Base-by-base conservation (phyloP, 225 moss, liverwort and hornwort species). In the Ulota crispa region DNA sequence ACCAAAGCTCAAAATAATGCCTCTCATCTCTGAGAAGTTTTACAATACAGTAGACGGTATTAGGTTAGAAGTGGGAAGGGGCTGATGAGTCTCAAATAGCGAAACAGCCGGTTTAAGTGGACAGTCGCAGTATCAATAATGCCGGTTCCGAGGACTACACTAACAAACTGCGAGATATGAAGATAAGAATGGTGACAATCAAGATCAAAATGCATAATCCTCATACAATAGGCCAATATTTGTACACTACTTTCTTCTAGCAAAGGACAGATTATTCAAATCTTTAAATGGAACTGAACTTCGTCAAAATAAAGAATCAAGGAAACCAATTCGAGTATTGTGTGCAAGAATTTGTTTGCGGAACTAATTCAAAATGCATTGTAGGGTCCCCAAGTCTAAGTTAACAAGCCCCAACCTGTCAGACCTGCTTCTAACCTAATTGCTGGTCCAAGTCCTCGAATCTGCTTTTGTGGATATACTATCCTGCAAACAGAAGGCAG, bases 281-380 rank as follows among this genome's bases (percentile, higher is more conserved):
- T 37, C 37, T 56, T 54, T 0, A 8, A 83, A 71, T 41, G 59
- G 56, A 78, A 62, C 16, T 64, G 47, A 43, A 73, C 18, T 80
- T 77, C 23, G 42, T 81, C 59, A 75, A 64, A 78, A 68, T 87
- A 78, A 84, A 60, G 84, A 87, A 84, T 81, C 7, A 83, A 72
- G 77, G 77, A 62, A 70, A 78, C 81, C 81, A 81, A 74, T 78
- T 79, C 82, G 75, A 82, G 78, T 66, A 81, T 59, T 64, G 75
- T 53, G 53, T 57, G 82, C 81, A 81, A 81, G 73, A 81, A 82
- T 78, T 75, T 81, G 84, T 82, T 64, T 75, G 81, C 20, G 16
- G 19, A 65, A 75, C 64, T 41, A 78, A 64, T 70, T 76, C 79
- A 82, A 78, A 82, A 82, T 85, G 82, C 78, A 53, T 60, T 50